Conservation (phyloP, 176 grass and related monocot genomes). For the Oryza punctata region DNA sequence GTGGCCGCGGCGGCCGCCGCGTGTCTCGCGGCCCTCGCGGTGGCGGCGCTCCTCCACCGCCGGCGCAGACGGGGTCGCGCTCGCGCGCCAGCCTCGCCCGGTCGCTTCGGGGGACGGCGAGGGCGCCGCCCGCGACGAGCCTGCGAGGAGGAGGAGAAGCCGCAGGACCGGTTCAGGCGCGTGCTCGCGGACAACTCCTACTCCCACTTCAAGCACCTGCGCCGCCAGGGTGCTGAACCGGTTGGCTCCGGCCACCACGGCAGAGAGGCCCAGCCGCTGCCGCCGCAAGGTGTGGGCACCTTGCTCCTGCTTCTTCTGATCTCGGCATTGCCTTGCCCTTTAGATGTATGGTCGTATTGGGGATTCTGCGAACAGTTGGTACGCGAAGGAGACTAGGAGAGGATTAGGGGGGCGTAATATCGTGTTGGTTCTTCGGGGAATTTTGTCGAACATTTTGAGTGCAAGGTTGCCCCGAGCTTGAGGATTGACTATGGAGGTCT, state of each 20-base stretch:
- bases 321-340: slow-evolving; percentile 5
- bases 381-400: neutral
- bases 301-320: neutral
- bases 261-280: slow-evolving; percentile 7
- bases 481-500: neutral
- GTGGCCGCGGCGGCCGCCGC: slow-evolving; percentile 10
- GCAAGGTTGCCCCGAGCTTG: neutral
- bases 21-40: slow-evolving; percentile 41
- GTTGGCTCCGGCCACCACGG: slow-evolving; percentile 26
- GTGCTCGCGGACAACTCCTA: slow-evolving; percentile 84
- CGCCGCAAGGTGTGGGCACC: slow-evolving; percentile 5
- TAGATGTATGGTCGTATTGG: neutral
- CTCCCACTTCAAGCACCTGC: slow-evolving; percentile 79
- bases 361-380: neutral
- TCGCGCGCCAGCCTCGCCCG: slow-evolving; percentile 5
- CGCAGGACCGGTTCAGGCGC: slow-evolving; percentile 77
- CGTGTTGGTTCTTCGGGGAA: neutral
- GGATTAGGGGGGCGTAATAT: neutral
- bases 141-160: slow-evolving; percentile 67
- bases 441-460: slow-evolving; percentile 17
- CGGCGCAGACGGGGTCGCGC: slow-evolving; percentile 11
- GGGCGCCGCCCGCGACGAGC: slow-evolving; percentile 42
- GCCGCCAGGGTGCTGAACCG: slow-evolving; percentile 20
- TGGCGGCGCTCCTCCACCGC: slow-evolving; percentile 48
- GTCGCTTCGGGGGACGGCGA: slow-evolving; percentile 15